Base-by-base conservation (phyloP, 129 eudicot species). In the Flaveria bidentis region DNA sequence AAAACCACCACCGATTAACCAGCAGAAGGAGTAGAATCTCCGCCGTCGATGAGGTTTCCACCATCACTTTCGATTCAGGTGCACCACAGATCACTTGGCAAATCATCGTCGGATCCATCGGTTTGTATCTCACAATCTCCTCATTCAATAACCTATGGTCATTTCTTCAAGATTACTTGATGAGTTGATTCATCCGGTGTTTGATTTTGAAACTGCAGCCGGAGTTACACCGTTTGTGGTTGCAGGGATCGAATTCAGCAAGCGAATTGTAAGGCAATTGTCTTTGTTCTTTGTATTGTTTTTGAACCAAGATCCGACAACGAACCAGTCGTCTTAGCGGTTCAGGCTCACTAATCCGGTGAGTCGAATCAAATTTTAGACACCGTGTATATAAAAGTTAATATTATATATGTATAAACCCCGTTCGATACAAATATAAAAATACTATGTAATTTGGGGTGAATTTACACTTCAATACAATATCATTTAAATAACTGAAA, bases 221-320 rank as follows among this genome's bases (percentile, higher is more conserved):
- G 98, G 98, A 49, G 90, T 93, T 63, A 72, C 86, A 6, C 98
- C 98, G 22, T 93, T 93, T 70, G 83, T 93, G 53, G 93, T 93
- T 14, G 98, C 98, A 5, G 98, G 97, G 64, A 80, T 93, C 22
- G 98, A 93, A 73, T 93, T 93, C 87, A 82, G 91, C 85, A 90
- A 93, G 83, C 80, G 98, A 80, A 93, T 93, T 72, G 97, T 93
- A 79, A 79, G 96, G 55, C 23, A 3, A 15, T 39, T 33, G 9
- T 44, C 16, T 70, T n/a, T n/a, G n/a, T n/a, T n/a, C n/a, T n/a
- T n/a, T n/a, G n/a, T n/a, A n/a, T n/a, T 28, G 30, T 28, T 28
- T 28, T 28, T 4, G 3, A 28, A 28, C 1, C 30, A 0, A 4
- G 33, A 28, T 4, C 33, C 4, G 4, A 26, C 30, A 26, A 26